A percentile compares a stretch with the other conserved stretches of the same genome.
Conservation (phyloP, 2,329 filamentous ascomycete species). For the Trichoderma sp. region DNA sequence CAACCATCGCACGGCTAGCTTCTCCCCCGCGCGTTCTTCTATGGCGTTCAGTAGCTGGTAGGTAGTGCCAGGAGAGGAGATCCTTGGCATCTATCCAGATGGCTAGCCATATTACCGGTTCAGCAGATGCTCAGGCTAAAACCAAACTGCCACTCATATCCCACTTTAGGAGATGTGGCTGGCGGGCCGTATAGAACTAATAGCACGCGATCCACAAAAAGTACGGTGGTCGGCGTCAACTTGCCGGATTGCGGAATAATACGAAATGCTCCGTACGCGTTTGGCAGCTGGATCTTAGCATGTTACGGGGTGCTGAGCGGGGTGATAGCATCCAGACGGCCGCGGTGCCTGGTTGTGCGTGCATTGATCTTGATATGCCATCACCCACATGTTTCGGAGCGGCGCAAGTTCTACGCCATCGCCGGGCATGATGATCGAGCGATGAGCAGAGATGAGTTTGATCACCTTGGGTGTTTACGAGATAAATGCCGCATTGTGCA, state of each 20-base stretch:
- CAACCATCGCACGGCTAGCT: background rate
- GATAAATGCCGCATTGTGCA: background rate
- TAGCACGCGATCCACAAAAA: background rate
- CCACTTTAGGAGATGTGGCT: conserved; percentile 6
- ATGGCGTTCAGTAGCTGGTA: background rate
- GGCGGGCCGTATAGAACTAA: background rate
- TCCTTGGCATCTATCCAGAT: background rate
- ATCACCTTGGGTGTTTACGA: background rate
- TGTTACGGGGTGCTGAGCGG: background rate
- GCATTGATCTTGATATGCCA: background rate
- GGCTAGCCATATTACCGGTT: background rate
- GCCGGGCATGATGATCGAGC: background rate
- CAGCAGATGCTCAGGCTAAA: background rate
- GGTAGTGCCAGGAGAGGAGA: background rate
- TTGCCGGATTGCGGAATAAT: conserved; percentile 4
- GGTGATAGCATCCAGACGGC: background rate
- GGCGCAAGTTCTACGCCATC: background rate
- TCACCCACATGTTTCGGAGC: conserved; percentile 1
- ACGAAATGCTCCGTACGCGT: conserved; percentile 16
- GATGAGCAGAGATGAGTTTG: background rate
- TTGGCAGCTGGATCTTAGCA: background rate
- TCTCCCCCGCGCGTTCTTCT: background rate
- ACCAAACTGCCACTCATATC: background rate
- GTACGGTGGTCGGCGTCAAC: background rate
- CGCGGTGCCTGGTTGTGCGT: background rate